These are phyloP conservation scores for Achaetomium macrosporum DNA, from an alignment of 2,329 filamentous ascomycete species.

Conservation along the genomic window DNA sequence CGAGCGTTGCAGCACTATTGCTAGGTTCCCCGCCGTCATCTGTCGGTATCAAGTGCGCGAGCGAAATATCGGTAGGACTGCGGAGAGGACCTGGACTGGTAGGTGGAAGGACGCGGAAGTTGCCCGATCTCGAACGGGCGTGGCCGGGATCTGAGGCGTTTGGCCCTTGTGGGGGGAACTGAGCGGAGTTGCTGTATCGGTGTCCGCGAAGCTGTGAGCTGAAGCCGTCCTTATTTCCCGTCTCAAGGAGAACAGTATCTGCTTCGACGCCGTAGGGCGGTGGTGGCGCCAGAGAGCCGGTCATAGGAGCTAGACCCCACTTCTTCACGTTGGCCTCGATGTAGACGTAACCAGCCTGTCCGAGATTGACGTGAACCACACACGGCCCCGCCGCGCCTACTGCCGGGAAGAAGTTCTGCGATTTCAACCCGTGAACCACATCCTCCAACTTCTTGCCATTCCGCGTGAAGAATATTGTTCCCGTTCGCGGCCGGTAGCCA, in stretches of 20 bases:
- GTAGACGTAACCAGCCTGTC: conserved; percentile 96
- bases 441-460: conserved; percentile 98
- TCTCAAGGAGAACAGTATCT: conserved; percentile 89
- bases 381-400: conserved; percentile 94
- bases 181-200: conserved; percentile 43
- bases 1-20: conserved; percentile 42
- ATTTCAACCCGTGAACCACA: conserved; percentile 84
- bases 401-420: conserved; percentile 95
- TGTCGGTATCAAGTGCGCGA: conserved; percentile 71
- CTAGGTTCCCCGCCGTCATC: conserved; percentile 71
- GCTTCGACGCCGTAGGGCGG: conserved; percentile 96
- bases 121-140: conserved; percentile 68
- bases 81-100: conserved; percentile 84
- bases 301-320: conserved; percentile 95
- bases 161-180: conserved; percentile 35
- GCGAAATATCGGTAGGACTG: conserved; percentile 91
- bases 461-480: conserved; percentile 94
- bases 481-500: conserved; percentile 88
- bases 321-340: conserved; percentile 99
- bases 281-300: conserved; percentile 86
- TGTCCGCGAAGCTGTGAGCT: conserved; percentile 36
- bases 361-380: conserved; percentile 92
- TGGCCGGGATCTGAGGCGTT: conserved; percentile 56
- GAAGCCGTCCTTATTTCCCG: conserved; percentile 62
- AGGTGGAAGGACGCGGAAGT: conserved; percentile 67